Evolutionary conservation across 352 stramenopile species (phyloP).

Genomic region (Aphanomyces cochlioides): DNA sequence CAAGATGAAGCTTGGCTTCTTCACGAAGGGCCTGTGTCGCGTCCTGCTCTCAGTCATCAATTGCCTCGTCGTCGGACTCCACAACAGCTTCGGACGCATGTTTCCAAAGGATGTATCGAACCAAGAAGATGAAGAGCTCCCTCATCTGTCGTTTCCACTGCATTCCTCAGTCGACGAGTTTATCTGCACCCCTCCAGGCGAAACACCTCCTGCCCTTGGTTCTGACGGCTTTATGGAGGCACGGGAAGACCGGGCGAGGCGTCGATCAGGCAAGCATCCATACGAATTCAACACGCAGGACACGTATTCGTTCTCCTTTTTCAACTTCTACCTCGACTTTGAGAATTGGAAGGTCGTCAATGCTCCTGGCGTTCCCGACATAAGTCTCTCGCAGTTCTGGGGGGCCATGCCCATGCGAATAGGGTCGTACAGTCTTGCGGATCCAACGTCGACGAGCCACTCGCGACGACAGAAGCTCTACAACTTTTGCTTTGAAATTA

Average conservation of each 20-base stretch:
- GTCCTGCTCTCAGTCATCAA: conserved; percentile 55
- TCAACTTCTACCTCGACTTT: conserved; percentile 70
- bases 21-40: conserved; percentile 47
- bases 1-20: conserved; percentile 56
- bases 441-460: conserved; percentile 38
- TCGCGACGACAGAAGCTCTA: conserved; percentile 46
- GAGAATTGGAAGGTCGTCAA: conserved; percentile 49
- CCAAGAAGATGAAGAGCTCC: conserved; percentile 47
- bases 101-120: conserved; percentile 32
- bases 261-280: conserved; percentile 36
- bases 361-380: conserved; percentile 49
- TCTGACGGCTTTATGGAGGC: conserved; percentile 50
- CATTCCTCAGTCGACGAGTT: conserved; percentile 66
- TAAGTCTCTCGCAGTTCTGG: conserved; percentile 48
- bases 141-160: conserved; percentile 60
- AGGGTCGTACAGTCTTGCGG: conserved; percentile 48
- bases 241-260: conserved; percentile 38
- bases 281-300: conserved; percentile 57
- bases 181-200: conserved; percentile 42
- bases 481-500: conserved; percentile 55
- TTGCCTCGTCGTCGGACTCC: conserved; percentile 48
- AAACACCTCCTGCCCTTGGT: conserved; percentile 39
- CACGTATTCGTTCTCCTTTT: conserved; percentile 70
- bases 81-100: conserved; percentile 50
- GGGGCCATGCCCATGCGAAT: conserved; percentile 57